Evolutionary conservation across 1,139 yeast genomes (phyloP), one percentile per base, ranked within the genome.

Genomic region (Yamadazyma mexicana): DNA sequence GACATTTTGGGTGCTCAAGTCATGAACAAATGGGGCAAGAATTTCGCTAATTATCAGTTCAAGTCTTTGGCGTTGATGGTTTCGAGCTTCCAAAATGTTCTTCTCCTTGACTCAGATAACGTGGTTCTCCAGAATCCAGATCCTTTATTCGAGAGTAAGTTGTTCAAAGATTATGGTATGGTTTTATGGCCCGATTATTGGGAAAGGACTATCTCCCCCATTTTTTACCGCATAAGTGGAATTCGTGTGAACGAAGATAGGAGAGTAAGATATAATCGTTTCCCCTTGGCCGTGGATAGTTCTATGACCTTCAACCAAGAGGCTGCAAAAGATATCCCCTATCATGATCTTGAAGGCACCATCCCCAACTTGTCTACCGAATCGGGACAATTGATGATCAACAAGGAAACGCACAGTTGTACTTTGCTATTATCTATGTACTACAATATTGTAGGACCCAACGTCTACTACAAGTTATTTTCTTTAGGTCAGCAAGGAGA

Each of bases 121-220:
- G 50, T 68, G 3, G 47, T 64, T 2, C 51, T 69, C 11, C 47
- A 57, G 17, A 59, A 64, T 25, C 75, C 75, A 0, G 70, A 64
- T 29, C 42, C 45, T 4, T 41, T 83, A 1, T 79, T 85, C 51
- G 65, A 66, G 5, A 65, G 75, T 38, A 75, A 73, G 27, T 76
- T 86, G 4, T 86, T 72, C 59, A 56, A 58, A 27, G 55, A 69
- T 14, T 59, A 69, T 33, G 89, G 91, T 1, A 69, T 83, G 61
- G 73, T 86, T 5, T 62, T 82, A 23, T 86, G 94, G 91, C 91
- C 92, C 3, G 94, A 86, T 60, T 86, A 78, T 56, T 86, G 95
- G 95, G 71, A 75, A 49, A 69, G 92, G 48, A 76, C 87, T 1
- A 80, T 84, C 2, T 74, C 82, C 4, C 94, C 94, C 6, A 62